These are phyloP conservation scores for Dendryphion nanum DNA, from an alignment of 2,329 filamentous ascomycete species.

Conservation along the genomic window DNA sequence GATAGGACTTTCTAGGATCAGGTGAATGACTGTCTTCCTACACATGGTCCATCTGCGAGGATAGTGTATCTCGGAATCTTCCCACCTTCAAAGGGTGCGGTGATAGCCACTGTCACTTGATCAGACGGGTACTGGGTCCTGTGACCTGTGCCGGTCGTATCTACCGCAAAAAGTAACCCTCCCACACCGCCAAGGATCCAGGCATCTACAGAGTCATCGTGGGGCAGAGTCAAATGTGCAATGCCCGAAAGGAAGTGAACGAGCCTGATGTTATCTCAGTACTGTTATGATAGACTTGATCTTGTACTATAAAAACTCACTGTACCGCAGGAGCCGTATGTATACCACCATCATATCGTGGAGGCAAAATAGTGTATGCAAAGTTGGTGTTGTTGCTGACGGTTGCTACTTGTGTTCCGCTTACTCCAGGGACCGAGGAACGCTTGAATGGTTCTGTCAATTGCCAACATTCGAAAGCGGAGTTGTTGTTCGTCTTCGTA, in stretches of 20 bases:
- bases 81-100: constrained; percentile 26
- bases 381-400: constrained; percentile 23
- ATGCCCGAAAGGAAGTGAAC: constrained; percentile 34
- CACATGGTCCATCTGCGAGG: constrained; percentile 14
- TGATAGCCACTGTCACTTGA: constrained; percentile 24
- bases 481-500: constrained; percentile 31
- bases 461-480: constrained; percentile 36
- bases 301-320: too few species aligned
- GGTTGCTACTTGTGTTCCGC: constrained; percentile 17
- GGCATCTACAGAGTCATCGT: constrained; percentile 19
- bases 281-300: too few species aligned
- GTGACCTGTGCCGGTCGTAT: constrained; percentile 32
- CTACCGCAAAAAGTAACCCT: constrained; percentile 31
- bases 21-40: constrained; percentile 11
- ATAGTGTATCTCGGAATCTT: constrained; percentile 20
- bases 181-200: constrained; percentile 34
- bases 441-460: constrained; percentile 24
- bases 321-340: constrained; percentile 36
- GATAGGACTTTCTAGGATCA: too few species aligned
- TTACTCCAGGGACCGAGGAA: constrained; percentile 26
- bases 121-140: constrained; percentile 32
- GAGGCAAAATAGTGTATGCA: constrained; percentile 31
- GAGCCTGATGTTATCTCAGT: constrained; percentile 16
- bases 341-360: constrained; percentile 31
- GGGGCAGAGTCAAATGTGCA: constrained; percentile 31